phyloP scores from a whole-genome alignment of 148 eudicot species.

The Salicornia ramosissima region DNA sequence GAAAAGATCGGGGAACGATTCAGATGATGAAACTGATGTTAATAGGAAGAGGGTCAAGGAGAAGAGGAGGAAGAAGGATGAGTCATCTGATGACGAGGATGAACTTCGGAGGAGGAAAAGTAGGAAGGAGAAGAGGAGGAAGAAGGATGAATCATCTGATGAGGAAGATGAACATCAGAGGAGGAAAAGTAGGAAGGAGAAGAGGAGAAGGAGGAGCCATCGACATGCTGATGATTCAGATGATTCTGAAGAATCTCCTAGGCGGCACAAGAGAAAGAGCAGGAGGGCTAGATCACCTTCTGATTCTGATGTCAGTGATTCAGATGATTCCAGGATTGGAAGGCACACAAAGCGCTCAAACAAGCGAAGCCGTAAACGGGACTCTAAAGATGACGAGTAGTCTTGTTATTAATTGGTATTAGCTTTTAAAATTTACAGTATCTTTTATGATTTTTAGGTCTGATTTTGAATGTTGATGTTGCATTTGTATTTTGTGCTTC shows the following conservation, averaged over 20 bases:
- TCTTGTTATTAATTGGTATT: conserved; percentile 20
- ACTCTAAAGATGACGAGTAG: conserved; percentile 32
- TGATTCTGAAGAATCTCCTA: conserved; percentile 45
- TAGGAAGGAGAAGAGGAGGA: conserved; percentile 64
- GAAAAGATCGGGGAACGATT: conserved; percentile 39
- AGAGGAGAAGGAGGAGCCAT: conserved; percentile 72
- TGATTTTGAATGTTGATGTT: conserved; percentile 1
- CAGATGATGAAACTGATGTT: conserved; percentile 42
- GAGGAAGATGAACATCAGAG: conserved; percentile 51
- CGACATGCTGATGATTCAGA: conserved; percentile 50
- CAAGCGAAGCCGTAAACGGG: conserved; percentile 63
- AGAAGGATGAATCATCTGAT: conserved; percentile 59
- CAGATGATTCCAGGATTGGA: conserved; percentile 60
- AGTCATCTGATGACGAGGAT: conserved; percentile 62
- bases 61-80: conserved; percentile 51
- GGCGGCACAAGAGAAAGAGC: conserved; percentile 54
- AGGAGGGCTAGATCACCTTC: conserved; percentile 51
- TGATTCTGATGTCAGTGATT: conserved; percentile 56
- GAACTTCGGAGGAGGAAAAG: conserved; percentile 53
- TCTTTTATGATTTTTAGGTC: neutral
- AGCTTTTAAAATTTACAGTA: neutral
- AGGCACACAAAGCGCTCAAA: conserved; percentile 59
- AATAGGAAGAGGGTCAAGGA: conserved; percentile 41
- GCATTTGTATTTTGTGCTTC: neutral
- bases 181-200: conserved; percentile 71